Evolutionary conservation across 2,329 filamentous ascomycete genomes (phyloP).

Genomic region (Cytospora piceae): DNA sequence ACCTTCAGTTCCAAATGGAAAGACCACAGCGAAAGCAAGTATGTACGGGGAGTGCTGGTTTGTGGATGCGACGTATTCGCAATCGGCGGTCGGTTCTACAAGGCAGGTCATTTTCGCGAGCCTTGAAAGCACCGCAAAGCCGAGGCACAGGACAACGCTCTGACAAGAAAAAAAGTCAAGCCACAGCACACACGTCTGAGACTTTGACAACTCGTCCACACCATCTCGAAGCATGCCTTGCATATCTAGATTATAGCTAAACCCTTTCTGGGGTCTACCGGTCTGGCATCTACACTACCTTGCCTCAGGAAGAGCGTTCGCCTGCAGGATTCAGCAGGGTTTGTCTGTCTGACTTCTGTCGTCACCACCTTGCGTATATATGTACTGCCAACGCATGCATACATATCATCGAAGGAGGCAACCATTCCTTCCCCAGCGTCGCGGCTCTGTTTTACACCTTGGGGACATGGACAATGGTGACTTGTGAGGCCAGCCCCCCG

Average conservation of each 20-base stretch:
- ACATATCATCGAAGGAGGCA: conserved; percentile 2
- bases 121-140: background rate
- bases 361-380: conserved; percentile 32
- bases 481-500: background rate
- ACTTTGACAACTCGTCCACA: conserved; percentile 1
- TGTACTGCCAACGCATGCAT: conserved; percentile 39
- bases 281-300: background rate
- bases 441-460: conserved; percentile 3
- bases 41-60: background rate
- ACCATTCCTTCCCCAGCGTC: conserved; percentile 5
- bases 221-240: conserved; percentile 1
- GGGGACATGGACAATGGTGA: background rate
- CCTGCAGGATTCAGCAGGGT: background rate
- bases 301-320: background rate
- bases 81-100: background rate
- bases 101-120: background rate
- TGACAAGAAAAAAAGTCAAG: background rate
- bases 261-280: background rate
- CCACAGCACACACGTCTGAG: background rate
- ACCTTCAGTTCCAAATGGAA: no score
- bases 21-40: background rate
- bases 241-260: background rate
- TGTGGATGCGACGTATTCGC: background rate
- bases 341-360: conserved; percentile 29
- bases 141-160: background rate